Base-by-base conservation (phyloP, 768 basidiomycete genomes). In the Wakefieldia striispora region DNA sequence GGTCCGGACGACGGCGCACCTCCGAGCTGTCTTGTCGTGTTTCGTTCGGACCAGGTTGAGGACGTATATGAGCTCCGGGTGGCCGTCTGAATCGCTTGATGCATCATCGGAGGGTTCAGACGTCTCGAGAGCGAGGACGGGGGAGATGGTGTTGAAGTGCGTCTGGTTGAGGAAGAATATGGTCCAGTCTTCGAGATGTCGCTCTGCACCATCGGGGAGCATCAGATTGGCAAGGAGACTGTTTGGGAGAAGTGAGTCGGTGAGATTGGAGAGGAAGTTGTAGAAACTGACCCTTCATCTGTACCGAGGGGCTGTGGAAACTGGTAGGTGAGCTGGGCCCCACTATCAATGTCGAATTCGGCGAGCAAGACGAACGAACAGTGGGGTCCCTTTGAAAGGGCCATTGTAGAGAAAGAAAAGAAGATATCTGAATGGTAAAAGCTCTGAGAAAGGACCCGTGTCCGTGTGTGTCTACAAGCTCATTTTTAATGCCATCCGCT, bases 91-190 rank as follows among this genome's bases (percentile, higher is more conserved):
- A 48, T 54, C 48, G 56, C 50, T 40, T 41, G 64, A 50, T 39
- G 53, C 16, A n/a, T 63, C 65, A 2, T 69, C 71, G 8, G 60
- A 60, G 12, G 63, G 45, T 21, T 71, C 69, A 37, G 70, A 62
- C 1, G 79, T 81, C 58, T 88, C 87, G 55, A 87, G 71, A 1
- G 88, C 83, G 36, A 95, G 76, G 14, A 93, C 80, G 6, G 92
- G 88, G 2, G 85, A 81, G 55, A 95, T 91, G 16, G 84, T 86
- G 63, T 94, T 93, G 71, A 86, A 89, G 0, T 85, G 77, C 0
- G 90, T 92, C 70, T 97, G 97, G 65, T 97, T 97, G 49, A 99
- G 80, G 69, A 95, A 97, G 78, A 99, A 99, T 38, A 97, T 84
- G 6, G 97, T 98, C 95, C 95, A 98, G 70, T 98, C 97, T 66